phyloP scores from a whole-genome alignment of 345 rosid genomes.

The Rhodomyrtus tomentosa region DNA sequence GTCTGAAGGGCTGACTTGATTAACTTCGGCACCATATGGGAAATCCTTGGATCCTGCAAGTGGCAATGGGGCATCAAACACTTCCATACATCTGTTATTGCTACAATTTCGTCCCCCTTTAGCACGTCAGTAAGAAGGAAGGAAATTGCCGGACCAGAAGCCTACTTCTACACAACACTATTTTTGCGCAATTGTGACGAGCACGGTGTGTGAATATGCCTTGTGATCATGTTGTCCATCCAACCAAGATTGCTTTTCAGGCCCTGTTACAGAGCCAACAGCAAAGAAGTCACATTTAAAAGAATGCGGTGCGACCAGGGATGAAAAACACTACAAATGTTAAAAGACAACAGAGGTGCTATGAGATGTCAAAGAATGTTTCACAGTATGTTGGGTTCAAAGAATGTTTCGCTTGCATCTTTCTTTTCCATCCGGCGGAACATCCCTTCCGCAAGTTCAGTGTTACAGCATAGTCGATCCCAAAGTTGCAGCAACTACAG shows the following conservation, averaged over 20 bases:
- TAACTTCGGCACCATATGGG: background rate
- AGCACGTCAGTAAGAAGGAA: background rate
- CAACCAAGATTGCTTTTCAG: background rate
- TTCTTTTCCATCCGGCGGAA: background rate
- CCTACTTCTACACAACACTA: background rate
- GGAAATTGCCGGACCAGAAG: background rate
- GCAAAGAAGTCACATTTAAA: background rate
- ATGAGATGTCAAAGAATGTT: background rate
- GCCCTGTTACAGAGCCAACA: background rate
- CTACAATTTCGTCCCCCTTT: background rate
- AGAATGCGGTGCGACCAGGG: background rate
- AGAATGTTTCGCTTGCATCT: background rate
- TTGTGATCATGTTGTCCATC: background rate
- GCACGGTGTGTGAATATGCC: background rate
- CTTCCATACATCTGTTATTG: slow-evolving; percentile 20
- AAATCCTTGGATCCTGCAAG: slow-evolving; percentile 77
- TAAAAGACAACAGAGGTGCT: background rate
- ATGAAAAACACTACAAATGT: background rate
- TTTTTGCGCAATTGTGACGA: background rate
- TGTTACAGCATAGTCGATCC: background rate
- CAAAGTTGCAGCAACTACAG: background rate
- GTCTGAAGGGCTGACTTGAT: background rate
- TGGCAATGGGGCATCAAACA: slow-evolving; percentile 89
- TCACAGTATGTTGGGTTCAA: background rate
- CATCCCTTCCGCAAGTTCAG: background rate